Conservation (phyloP, 2,329 filamentous ascomycete species). For the Fusarium udum region DNA sequence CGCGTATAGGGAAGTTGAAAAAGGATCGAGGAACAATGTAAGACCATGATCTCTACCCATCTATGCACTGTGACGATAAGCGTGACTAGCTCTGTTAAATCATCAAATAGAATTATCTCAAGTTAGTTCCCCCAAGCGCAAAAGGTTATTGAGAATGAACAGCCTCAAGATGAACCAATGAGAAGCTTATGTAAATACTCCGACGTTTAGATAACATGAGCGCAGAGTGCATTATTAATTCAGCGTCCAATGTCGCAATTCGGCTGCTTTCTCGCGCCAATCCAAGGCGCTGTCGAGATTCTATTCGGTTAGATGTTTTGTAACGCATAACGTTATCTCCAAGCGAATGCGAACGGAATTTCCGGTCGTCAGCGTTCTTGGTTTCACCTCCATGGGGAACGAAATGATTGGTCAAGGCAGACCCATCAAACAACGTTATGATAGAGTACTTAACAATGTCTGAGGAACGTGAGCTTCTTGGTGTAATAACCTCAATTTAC, state of each 20-base stretch:
- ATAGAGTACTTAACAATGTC: fast-evolving
- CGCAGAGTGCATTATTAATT: background rate
- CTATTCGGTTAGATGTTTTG: background rate
- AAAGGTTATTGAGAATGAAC: fast-evolving
- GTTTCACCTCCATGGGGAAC: fast-evolving
- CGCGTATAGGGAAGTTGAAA: background rate
- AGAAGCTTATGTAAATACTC: background rate
- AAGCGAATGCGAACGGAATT: background rate
- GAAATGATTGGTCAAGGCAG: fast-evolving
- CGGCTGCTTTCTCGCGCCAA: fast-evolving
- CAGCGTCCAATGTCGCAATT: background rate
- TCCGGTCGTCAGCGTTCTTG: background rate
- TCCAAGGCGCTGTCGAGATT: too few relatives aligned
- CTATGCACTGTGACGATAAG: too few relatives aligned
- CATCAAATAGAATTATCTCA: background rate
- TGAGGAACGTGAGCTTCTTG: fast-evolving
- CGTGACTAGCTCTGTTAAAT: background rate
- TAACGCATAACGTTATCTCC: background rate
- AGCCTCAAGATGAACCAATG: fast-evolving
- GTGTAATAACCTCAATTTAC: fast-evolving
- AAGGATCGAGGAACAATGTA: background rate
- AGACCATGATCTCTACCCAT: too few relatives aligned
- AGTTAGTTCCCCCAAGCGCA: fast-evolving
- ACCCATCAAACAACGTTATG: background rate
- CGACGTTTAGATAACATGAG: background rate